phyloP scores from a whole-genome alignment of 495 filamentous ascomycete species.

The Penicillium coffeae region DNA sequence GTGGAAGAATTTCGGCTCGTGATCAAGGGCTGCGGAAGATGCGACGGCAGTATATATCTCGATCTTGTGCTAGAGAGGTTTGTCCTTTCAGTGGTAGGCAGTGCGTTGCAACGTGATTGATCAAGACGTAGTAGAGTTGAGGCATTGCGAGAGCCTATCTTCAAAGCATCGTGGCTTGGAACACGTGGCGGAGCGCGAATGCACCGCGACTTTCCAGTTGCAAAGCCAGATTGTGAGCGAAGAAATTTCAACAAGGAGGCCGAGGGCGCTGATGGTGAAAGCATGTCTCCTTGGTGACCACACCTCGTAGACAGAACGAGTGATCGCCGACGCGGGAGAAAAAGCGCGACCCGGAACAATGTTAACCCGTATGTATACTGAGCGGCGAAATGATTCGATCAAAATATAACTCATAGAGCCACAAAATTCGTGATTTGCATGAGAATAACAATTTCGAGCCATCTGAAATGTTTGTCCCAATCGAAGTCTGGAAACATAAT shows the following conservation, averaged over 20 bases:
- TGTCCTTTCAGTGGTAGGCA: conserved; percentile 8
- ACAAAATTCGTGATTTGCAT: too few species aligned
- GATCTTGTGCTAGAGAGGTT: conserved; percentile 11
- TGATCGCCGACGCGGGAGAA: conserved; percentile 24
- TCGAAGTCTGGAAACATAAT: too few species aligned
- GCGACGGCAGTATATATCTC: neutral
- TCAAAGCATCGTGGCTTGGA: conserved; percentile 7
- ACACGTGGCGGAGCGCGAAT: conserved; percentile 10
- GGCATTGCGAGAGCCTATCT: conserved; percentile 13
- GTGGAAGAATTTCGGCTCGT: conserved; percentile 38
- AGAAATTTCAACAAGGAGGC: conserved; percentile 58
- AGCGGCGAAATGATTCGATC: neutral
- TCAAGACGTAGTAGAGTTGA: conserved; percentile 25
- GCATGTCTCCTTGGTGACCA: conserved; percentile 31
- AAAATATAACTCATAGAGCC: neutral
- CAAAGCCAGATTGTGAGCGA: conserved; percentile 57
- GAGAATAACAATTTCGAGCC: too few species aligned
- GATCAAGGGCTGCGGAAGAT: conserved; percentile 4
- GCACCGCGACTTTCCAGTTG: conserved; percentile 34
- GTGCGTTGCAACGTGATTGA: conserved; percentile 9
- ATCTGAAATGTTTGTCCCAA: too few species aligned
- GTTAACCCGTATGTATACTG: conserved; percentile 9
- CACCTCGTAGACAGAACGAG: conserved; percentile 9
- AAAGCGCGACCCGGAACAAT: conserved; percentile 22
- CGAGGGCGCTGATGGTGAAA: conserved; percentile 51